These are phyloP conservation scores for Vigna trinervia DNA, from an alignment of 306 rosid genomes.

Conservation along the genomic window DNA sequence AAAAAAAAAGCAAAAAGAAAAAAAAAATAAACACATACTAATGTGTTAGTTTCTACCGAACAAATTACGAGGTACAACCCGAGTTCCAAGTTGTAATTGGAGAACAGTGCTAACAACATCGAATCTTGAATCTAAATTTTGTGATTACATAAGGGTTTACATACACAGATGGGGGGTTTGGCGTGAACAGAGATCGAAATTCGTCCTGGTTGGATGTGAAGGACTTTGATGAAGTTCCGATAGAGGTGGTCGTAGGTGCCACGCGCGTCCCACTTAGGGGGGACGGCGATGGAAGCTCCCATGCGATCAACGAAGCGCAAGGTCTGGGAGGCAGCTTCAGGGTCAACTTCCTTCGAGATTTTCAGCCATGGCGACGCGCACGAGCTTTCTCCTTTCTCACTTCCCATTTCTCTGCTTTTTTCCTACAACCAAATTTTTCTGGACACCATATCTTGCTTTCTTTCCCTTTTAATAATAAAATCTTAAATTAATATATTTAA, in stretches of 20 bases:
- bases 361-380: background rate
- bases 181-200: slow-evolving; percentile 34
- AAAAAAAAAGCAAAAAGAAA: background rate
- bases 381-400: background rate
- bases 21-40: too few species aligned
- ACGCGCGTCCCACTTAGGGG: background rate
- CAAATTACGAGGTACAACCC: background rate
- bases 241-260: slow-evolving; percentile 1
- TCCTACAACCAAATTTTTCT: too few species aligned
- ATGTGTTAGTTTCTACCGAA: too few species aligned
- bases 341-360: slow-evolving; percentile 22
- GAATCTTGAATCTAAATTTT: too few species aligned
- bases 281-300: background rate
- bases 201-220: slow-evolving; percentile 43
- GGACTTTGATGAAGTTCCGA: slow-evolving; percentile 39
- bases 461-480: too few species aligned
- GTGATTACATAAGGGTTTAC: too few species aligned
- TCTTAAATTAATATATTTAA: too few species aligned
- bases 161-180: slow-evolving; percentile 46
- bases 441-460: too few species aligned
- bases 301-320: background rate
- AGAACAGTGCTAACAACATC: background rate
- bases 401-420: background rate
- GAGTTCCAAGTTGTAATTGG: background rate
- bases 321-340: slow-evolving; percentile 9